Base-by-base conservation (phyloP, 805 yeast species). In the Kluyveromyces lactis region DNA sequence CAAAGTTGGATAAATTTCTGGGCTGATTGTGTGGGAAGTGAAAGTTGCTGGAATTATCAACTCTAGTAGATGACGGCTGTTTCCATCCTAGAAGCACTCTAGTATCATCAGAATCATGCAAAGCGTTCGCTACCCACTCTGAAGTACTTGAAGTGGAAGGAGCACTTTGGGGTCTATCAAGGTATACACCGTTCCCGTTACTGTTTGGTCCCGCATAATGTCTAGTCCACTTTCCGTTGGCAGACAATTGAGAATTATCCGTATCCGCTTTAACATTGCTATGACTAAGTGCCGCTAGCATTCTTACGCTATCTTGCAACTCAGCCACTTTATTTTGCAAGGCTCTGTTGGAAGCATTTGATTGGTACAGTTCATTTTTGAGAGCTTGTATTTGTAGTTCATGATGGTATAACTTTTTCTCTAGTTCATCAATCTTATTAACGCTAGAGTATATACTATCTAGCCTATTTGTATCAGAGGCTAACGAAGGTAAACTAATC, bases 401-500 rank as follows among this genome's bases (percentile, higher is more conserved):
- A 31, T 55, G 59, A 19, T 48, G 49, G 26, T 47, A 38, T 4
- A 55, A 38, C 9, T 42, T 38, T 8, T 43, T 42, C 31, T 45
- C 37, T 19, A 34, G 12, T 30, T 34, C 37, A 4, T 9, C 19
- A 7, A 34, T 3, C 19, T 13, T 30, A 9, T 19, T 16, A 10
- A 18, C 21, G 8, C n/a, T 18, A 10, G 33, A 15, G n/a, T 16
- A 11, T 11, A 11, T 13, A 19, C 19, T 30, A 11, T 30, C n/a
- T 4, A 13, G 7, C 21, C 16, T 17, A 12, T 16, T 17, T 11
- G 18, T 11, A 9, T 16, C 21, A 5, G 18, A 8, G n/a, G 6
- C 18, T 18, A n/a, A 11, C 13, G 27, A 4, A 6, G 21, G 16
- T 9, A 18, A 11, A 8, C 19, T 18, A 11, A 13, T 9, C n/a